A percentile compares a stretch with the other conserved stretches of the same genome.
These are phyloP conservation scores for Leccinellum luteum DNA, from an alignment of 768 basidiomycete genomes.

Conservation along the genomic window DNA sequence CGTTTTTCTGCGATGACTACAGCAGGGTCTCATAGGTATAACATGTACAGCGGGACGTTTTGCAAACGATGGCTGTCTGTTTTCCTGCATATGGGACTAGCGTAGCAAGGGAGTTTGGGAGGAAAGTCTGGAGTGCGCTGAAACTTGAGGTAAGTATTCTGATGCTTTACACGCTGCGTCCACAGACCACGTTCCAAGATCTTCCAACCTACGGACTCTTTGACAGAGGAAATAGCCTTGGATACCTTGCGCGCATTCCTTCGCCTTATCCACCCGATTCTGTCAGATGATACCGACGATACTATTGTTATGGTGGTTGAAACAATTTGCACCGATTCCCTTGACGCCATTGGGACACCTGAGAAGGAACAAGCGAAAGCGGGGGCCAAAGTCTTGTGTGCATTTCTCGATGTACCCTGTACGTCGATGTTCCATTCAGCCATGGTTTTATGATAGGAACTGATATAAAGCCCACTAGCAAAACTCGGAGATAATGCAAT, in stretches of 20 bases:
- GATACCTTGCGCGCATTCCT: slow-evolving; percentile 71
- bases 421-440: slow-evolving; percentile 28
- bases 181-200: slow-evolving; percentile 49
- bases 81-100: slow-evolving; percentile 81
- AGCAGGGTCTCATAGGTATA: background rate
- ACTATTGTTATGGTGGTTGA: slow-evolving; percentile 57
- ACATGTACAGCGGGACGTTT: slow-evolving; percentile 70
- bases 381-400: slow-evolving; percentile 80
- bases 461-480: slow-evolving; percentile 41
- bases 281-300: slow-evolving; percentile 36
- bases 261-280: slow-evolving; percentile 59
- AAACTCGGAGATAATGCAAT: slow-evolving; percentile 67
- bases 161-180: background rate
- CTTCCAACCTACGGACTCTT: slow-evolving; percentile 83
- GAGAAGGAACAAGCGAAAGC: slow-evolving; percentile 92
- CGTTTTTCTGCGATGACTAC: background rate
- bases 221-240: slow-evolving; percentile 74
- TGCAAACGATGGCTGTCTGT: slow-evolving; percentile 73
- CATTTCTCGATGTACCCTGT: slow-evolving; percentile 79
- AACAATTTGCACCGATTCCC: slow-evolving; percentile 78
- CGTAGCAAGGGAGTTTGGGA: slow-evolving; percentile 58
- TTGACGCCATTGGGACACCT: slow-evolving; percentile 78
- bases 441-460: background rate
- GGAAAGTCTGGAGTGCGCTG: slow-evolving; percentile 85
- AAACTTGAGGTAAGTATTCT: slow-evolving; percentile 72